Evolutionary conservation across 495 filamentous ascomycete species (phyloP).

Genomic region (Penicillium crystallinum): DNA sequence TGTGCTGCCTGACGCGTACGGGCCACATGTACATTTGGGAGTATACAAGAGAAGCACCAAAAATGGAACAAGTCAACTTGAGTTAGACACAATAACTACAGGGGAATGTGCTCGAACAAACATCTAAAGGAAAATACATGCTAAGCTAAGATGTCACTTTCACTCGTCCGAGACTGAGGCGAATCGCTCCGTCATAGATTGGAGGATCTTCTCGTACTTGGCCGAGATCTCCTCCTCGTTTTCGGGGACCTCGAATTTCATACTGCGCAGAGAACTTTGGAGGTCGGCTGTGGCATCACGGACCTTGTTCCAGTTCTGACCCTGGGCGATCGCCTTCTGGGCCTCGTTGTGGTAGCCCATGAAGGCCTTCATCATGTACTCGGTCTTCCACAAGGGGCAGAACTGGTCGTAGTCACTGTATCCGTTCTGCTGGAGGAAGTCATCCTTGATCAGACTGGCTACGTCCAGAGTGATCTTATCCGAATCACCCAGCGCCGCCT

Average conservation of each 20-base stretch:
- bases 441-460: constrained; percentile 88
- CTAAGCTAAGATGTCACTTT: constrained; percentile 17
- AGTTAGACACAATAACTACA: constrained; percentile 34
- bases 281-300: constrained; percentile 85
- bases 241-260: constrained; percentile 92
- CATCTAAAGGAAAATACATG: constrained; percentile 21
- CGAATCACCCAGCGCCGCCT: constrained; percentile 88
- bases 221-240: constrained; percentile 69
- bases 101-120: constrained; percentile 35
- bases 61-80: constrained; percentile 8
- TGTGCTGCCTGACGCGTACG: neutral
- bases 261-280: constrained; percentile 72
- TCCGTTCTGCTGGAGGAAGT: constrained; percentile 98
- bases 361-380: constrained; percentile 99
- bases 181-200: constrained; percentile 93
- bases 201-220: constrained; percentile 90
- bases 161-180: constrained; percentile 92
- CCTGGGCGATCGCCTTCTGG: constrained; percentile 89
- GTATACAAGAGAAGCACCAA: neutral
- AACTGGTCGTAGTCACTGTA: constrained; percentile 99
- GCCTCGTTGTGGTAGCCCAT: constrained; percentile 96
- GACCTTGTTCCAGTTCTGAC: constrained; percentile 85
- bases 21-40: neutral
- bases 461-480: constrained; percentile 99
- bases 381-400: constrained; percentile 98